A percentile compares a stretch with the other conserved stretches of the same genome.
These are phyloP conservation scores for Apiospora sp. DNA, from an alignment of 2,329 filamentous ascomycete species.

Conservation along the genomic window DNA sequence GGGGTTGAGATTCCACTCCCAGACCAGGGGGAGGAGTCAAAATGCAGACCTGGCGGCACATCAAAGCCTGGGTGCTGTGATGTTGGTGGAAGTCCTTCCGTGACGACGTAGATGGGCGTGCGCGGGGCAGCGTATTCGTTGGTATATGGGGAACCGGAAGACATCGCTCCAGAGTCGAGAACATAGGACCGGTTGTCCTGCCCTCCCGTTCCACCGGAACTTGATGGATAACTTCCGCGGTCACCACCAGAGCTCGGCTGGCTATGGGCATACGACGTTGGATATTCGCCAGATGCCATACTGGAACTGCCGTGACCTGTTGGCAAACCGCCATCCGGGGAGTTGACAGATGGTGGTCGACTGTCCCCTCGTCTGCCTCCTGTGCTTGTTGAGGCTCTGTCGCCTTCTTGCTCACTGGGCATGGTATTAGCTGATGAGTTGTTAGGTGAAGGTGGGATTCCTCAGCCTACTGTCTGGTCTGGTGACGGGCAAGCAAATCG, in stretches of 20 bases:
- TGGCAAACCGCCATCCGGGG: constrained; percentile 32
- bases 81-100: constrained; percentile 35
- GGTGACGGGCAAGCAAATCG: constrained; percentile 67
- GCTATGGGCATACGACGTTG: background rate
- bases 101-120: constrained; percentile 34
- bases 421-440: background rate
- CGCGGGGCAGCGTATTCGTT: constrained; percentile 4
- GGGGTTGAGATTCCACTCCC: constrained; percentile 58
- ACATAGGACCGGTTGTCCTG: constrained; percentile 1
- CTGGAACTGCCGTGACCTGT: background rate
- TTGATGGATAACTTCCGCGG: constrained; percentile 3
- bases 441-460: background rate
- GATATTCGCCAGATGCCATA: background rate
- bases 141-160: background rate
- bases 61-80: background rate
- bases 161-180: background rate
- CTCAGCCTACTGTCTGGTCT: constrained; percentile 57
- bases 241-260: background rate
- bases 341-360: constrained; percentile 39
- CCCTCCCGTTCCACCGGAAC: background rate
- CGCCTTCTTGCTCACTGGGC: constrained; percentile 54
- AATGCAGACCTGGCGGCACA: constrained; percentile 27
- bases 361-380: constrained; percentile 29
- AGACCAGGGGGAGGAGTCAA: constrained; percentile 53
- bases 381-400: constrained; percentile 42